Evolutionary conservation across 2,329 filamentous ascomycete genomes (phyloP).

Genomic region (Claviceps africana): DNA sequence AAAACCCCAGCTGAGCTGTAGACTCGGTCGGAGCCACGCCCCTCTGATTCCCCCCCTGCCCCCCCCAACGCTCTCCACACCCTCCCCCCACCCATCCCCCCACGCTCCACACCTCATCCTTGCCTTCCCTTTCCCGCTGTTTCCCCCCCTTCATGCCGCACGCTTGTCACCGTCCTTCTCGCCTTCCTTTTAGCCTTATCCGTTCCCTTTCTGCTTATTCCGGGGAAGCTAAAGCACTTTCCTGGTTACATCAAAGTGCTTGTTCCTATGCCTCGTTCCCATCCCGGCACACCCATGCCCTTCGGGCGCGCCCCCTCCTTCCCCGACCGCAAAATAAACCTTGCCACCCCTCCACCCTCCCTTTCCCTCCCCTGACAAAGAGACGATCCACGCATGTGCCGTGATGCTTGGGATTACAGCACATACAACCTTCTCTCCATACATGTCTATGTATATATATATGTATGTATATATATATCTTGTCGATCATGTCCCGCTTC

Average conservation of each 20-base stretch:
- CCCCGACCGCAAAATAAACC: neutral
- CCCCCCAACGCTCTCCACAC: neutral
- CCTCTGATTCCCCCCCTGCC: too few species aligned
- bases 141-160: neutral
- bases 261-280: neutral
- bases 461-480: too few species aligned
- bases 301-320: neutral
- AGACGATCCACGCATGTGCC: conserved; percentile 13
- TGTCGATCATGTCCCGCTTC: conserved; percentile 3
- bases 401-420: conserved; percentile 10
- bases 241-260: neutral
- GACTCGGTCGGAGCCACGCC: neutral
- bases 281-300: neutral
- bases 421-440: too few species aligned
- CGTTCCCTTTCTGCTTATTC: neutral
- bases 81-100: neutral
- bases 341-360: neutral
- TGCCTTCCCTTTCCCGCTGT: neutral
- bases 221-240: conserved; percentile 2
- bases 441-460: too few species aligned
- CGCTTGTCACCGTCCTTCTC: neutral
- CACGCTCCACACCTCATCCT: neutral
- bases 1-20: too few species aligned
- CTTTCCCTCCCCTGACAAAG: neutral
- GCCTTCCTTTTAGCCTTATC: neutral